Evolutionary conservation across 352 stramenopile species (phyloP), one percentile per base, ranked within the genome.

Genomic region (Phytophthora lateralis): DNA sequence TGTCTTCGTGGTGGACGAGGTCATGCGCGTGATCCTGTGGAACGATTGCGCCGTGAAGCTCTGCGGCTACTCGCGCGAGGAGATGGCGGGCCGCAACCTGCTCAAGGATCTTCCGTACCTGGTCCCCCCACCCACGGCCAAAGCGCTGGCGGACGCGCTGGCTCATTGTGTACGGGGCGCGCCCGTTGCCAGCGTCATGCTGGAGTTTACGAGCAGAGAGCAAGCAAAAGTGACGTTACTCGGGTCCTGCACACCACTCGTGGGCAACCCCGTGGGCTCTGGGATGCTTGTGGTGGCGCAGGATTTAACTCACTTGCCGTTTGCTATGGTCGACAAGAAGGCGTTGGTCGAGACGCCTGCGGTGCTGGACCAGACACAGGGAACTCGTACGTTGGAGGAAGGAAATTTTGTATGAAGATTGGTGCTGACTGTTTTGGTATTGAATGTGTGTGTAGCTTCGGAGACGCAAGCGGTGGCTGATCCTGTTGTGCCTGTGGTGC

Each of bases 21-120:
- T 76, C 37, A 91, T 93, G 84, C 86, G 86, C 50, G 87, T 95
- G 18, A 95, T 95, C 32, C 60, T 95, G 14, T 95, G 86, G 86
- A 95, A 95, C 52, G 86, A 95, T 53, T 75, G 72, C 35, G 86
- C 86, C 0, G 76, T 91, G n/a, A 78, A 81, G 57, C 68, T 88
- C 43, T 76, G 77, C 30, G 86, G 86, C n/a, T 93, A 84, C 61
- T 75, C 77, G 21, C 75, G 86, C n/a, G 84, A 95, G 50, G 82
- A 95, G 57, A 87, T 95, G 72, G 86, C 86, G 0, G 86, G 86
- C 0, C 81, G 86, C 24, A 82, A 90, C 30, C 53, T 95, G 24
- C 64, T 87, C 27, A 75, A 86, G 37, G 86, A 95, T 20, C 62
- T 93, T 24, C 80, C 78, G 12, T 89, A 85, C 51, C 66, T 95